phyloP scores from a whole-genome alignment of 2,329 filamentous ascomycete species.

The Fusarium nurragi region DNA sequence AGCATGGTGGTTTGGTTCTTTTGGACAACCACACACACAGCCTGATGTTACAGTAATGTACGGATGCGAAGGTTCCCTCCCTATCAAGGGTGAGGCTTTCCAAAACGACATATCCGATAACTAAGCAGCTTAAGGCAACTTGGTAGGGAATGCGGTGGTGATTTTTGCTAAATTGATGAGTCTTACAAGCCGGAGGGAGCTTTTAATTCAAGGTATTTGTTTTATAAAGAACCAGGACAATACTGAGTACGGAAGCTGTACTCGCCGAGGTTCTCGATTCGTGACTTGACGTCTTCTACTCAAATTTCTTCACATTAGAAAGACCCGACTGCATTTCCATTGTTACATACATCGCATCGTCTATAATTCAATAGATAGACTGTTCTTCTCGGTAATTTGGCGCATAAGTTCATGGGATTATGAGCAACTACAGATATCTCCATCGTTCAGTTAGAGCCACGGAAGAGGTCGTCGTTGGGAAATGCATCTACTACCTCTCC shows the following conservation, averaged over 20 bases:
- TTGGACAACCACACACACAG: not conserved
- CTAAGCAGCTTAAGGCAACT: not conserved
- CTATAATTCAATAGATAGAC: no score
- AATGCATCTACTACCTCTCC: no score
- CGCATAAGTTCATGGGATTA: no score
- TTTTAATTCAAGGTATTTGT: no score
- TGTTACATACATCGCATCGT: no score
- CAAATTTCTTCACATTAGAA: not conserved
- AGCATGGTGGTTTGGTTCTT: not conserved
- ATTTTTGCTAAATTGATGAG: not conserved
- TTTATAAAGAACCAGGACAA: not conserved
- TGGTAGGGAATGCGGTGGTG: not conserved
- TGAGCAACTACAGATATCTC: no score
- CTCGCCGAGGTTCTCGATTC: not conserved
- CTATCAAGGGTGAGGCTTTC: not conserved
- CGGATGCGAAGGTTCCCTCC: not conserved
- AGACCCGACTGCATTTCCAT: not conserved
- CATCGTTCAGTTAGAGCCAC: no score
- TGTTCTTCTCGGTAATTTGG: no score
- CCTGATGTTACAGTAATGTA: not conserved
- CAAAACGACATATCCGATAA: not conserved
- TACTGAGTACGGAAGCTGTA: not conserved
- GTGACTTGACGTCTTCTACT: not conserved
- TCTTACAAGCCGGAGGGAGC: not conserved
- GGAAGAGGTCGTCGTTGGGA: no score